These are phyloP conservation scores for Phytophthora citricola DNA, from an alignment of 352 stramenopile genomes.

Conservation along the genomic window DNA sequence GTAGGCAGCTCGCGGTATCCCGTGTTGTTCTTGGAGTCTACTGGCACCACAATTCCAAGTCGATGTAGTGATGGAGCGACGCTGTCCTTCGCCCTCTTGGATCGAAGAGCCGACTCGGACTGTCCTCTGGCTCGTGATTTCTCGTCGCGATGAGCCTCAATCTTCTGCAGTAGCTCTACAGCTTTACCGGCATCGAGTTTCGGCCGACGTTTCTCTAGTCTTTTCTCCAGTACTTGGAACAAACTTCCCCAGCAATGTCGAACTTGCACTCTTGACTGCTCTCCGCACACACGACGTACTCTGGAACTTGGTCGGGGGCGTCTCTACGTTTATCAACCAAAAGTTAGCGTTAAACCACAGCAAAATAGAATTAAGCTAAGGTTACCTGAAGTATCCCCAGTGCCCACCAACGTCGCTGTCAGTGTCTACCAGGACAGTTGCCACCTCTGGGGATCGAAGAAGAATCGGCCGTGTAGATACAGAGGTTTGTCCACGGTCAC, in stretches of 20 bases:
- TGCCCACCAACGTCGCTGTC: conserved; percentile 33
- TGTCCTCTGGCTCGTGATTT: conserved; percentile 9
- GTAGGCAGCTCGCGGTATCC: conserved; percentile 65
- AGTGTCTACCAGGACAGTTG: conserved; percentile 37
- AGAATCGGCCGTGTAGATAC: conserved; percentile 61
- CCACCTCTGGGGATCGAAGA: conserved; percentile 65
- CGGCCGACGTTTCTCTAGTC: conserved; percentile 18
- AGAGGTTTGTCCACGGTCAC: conserved; percentile 47
- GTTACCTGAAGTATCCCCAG: conserved; percentile 64
- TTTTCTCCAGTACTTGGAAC: conserved; percentile 46
- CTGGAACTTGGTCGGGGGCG: conserved; percentile 41
- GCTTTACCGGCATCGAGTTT: conserved; percentile 15
- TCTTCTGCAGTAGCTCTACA: conserved; percentile 19
- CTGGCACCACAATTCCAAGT: conserved; percentile 62
- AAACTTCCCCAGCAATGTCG: conserved; percentile 43
- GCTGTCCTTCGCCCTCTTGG: conserved; percentile 37
- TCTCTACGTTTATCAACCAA: conserved; percentile 39
- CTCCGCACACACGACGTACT: conserved; percentile 47
- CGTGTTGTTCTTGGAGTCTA: conserved; percentile 53
- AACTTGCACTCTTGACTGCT: conserved; percentile 46
- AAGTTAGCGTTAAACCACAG: background rate
- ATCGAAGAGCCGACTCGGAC: conserved; percentile 26
- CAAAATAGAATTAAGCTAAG: background rate
- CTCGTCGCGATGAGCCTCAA: conserved; percentile 17
- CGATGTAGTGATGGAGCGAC: conserved; percentile 47